Percentiles rank a stretch among this genome's conserved stretches.
These are phyloP conservation scores for Amanita pseudoporphyria DNA, from an alignment of 768 basidiomycete genomes.

Conservation along the genomic window DNA sequence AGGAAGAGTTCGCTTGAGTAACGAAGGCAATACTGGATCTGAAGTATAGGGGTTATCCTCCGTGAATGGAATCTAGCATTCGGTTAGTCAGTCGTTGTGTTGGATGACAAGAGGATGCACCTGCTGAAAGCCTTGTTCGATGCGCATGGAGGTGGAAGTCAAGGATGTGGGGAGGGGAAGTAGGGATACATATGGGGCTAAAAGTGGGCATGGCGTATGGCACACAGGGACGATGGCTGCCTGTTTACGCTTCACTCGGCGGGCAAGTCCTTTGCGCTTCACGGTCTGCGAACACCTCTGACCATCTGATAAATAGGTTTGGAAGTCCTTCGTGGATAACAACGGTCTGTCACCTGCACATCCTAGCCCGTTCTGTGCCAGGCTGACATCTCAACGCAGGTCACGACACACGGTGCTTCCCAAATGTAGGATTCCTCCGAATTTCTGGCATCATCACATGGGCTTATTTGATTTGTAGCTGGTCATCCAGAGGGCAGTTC, in stretches of 20 bases:
- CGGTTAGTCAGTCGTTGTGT: not conserved
- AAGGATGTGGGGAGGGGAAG: not conserved
- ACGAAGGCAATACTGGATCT: conserved; percentile 51
- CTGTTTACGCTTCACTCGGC: conserved; percentile 60
- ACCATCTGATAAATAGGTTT: conserved; percentile 40
- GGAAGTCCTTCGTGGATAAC: conserved; percentile 72
- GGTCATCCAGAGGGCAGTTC: conserved; percentile 52
- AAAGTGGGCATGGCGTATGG: not conserved
- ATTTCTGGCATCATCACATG: not conserved
- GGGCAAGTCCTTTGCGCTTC: conserved; percentile 27
- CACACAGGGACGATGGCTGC: conserved; percentile 39
- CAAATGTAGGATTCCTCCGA: conserved; percentile 42
- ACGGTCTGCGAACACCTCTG: not conserved
- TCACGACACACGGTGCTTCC: conserved; percentile 74
- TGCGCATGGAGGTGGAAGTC: conserved; percentile 32
- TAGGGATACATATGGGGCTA: not conserved
- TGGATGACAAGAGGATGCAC: conserved; percentile 20
- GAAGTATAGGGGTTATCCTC: conserved; percentile 52
- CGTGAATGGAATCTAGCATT: conserved; percentile 35
- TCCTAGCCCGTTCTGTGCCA: not conserved
- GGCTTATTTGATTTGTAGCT: conserved; percentile 33
- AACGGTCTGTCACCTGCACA: conserved; percentile 36
- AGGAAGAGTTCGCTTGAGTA: conserved; percentile 53
- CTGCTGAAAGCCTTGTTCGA: conserved; percentile 59
- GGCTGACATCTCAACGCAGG: conserved; percentile 31